phyloP scores from a whole-genome alignment of 352 stramenopile species.

The Phytophthora sp. region DNA sequence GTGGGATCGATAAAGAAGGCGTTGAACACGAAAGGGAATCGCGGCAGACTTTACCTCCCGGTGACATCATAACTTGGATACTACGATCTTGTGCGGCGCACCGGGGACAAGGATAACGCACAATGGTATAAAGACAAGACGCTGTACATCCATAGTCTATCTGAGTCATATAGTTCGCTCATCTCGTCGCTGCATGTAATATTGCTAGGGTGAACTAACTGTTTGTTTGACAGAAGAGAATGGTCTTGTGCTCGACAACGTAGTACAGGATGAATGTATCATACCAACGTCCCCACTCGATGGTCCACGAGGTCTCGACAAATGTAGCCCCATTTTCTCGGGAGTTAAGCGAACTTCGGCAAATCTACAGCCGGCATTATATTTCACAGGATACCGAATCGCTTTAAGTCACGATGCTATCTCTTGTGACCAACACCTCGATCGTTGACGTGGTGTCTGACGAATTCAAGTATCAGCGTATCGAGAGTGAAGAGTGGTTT shows the following conservation, averaged over 20 bases:
- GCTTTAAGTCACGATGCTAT: conserved; percentile 9
- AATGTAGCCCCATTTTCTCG: not conserved
- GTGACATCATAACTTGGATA: conserved; percentile 17
- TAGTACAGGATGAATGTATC: not conserved
- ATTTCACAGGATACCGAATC: conserved; percentile 8
- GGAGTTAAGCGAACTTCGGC: not conserved
- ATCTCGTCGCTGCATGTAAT: not conserved
- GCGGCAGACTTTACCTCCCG: conserved; percentile 16
- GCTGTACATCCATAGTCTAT: not conserved
- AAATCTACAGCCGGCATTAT: not conserved
- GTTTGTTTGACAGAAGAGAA: not conserved
- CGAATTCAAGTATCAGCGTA: conserved; percentile 30
- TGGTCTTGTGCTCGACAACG: not conserved
- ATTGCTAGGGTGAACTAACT: not conserved
- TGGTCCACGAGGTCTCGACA: not conserved
- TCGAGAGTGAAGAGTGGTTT: conserved; percentile 22
- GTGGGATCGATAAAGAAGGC: conserved; percentile 21
- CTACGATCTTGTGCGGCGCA: conserved; percentile 15
- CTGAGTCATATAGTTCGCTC: not conserved
- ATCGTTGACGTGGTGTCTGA: conserved; percentile 25
- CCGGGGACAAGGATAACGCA: conserved; percentile 8
- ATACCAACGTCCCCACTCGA: not conserved
- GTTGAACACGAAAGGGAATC: conserved; percentile 19
- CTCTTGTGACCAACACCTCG: conserved; percentile 13
- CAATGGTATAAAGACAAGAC: conserved; percentile 19